phyloP scores from a whole-genome alignment of 441 rosid genomes.

The Bruguiera hainesii region DNA sequence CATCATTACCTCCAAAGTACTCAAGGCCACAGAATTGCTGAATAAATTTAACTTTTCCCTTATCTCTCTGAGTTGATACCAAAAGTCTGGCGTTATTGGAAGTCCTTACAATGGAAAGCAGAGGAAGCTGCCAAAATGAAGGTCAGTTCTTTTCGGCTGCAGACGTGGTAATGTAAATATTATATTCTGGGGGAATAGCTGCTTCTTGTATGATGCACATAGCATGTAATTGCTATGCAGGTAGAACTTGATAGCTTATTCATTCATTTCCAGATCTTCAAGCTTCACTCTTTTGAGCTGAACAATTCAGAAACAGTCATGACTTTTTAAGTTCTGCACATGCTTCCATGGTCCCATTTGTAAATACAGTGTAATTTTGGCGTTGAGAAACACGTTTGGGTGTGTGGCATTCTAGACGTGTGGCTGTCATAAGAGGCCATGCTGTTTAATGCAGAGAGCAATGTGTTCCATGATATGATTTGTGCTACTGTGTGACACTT shows the following conservation, averaged over 20 bases:
- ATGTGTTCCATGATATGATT: background rate
- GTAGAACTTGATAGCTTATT: background rate
- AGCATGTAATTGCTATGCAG: background rate
- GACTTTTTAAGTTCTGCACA: background rate
- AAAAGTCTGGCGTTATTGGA: background rate
- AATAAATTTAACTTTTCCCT: constrained; percentile 11
- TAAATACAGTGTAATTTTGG: background rate
- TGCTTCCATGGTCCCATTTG: background rate
- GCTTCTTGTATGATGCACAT: background rate
- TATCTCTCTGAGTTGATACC: background rate
- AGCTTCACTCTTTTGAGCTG: background rate
- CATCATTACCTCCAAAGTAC: constrained; percentile 91
- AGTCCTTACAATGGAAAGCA: background rate
- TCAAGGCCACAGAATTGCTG: constrained; percentile 60
- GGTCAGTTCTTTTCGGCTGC: constrained; percentile 10
- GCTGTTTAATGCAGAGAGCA: background rate
- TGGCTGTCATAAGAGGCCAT: too few relatives aligned
- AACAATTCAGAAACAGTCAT: background rate
- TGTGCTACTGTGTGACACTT: background rate
- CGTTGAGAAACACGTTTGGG: background rate
- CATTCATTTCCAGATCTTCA: background rate
- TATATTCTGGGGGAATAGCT: constrained; percentile 1
- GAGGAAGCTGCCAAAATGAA: constrained; percentile 1
- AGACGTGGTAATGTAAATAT: constrained; percentile 13
- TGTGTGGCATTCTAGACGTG: too few relatives aligned